Base-by-base conservation (phyloP, 2,329 filamentous ascomycete species). In the Fonsecaea nubica region DNA sequence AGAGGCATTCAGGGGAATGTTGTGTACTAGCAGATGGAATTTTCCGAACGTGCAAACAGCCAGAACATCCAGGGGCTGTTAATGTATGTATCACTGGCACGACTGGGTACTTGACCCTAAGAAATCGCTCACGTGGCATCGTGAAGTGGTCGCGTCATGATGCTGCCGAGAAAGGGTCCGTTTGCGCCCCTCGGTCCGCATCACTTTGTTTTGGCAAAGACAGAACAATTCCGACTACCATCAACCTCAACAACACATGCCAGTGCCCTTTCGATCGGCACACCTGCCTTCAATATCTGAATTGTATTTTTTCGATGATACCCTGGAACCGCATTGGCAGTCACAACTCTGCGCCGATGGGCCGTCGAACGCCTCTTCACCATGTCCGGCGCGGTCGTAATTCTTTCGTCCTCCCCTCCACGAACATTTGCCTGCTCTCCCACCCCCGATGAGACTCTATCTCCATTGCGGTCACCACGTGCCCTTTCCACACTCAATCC, bases 361-460 rank as follows among this genome's bases (percentile, higher is more conserved):
- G 64, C 65, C 54, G 42, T 50, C 50, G 35, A 40, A 25, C 35
- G 57, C 50, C 50, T 36, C 13, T 71, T 73, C 66, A 74, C 73
- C 63, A 72, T 74, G 58, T 69, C 53, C 18, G 35, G 50, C 12
- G 60, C 80, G 40, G 72, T 80, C 60, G 76, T 80, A 62, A 66
- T 80, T 62, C 72, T 82, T 58, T 80, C 79, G 32, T 81, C 80
- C 18, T 80, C 80, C 4, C 79, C 80, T 32, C 75, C 75, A 40
- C 72, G 65, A 52, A 57, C 77, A 70, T 71, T 76, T 65, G 65
- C 75, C 58, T 70, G 64, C 52, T 74, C 70, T 15, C 76, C 79
- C 72, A 74, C 72, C 65, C 77, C 75, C 54, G 48, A 67, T 42
- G 74, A 74, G 56, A 50, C 63, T 40, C 74, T 76, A 9, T 71